phyloP scores from a whole-genome alignment of 1,139 yeast genomes.

The Nadsonia starkeyi-henricii region DNA sequence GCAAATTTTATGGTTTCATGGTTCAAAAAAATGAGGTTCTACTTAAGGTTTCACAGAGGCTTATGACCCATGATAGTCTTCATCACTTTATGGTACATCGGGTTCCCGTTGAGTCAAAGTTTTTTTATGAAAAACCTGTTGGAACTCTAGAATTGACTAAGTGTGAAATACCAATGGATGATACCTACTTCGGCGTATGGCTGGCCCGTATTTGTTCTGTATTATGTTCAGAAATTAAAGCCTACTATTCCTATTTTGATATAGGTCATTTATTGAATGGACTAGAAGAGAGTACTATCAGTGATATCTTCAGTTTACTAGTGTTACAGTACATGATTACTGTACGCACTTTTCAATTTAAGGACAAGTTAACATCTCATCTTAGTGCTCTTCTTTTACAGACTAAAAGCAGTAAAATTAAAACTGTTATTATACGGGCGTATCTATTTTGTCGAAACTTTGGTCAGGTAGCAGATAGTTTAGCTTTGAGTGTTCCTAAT shows the following conservation, averaged over 20 bases:
- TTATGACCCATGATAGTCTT: not conserved
- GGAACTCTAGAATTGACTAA: not conserved
- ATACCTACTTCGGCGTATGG: not conserved
- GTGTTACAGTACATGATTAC: not conserved
- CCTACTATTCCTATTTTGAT: not conserved
- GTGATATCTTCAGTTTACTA: not conserved
- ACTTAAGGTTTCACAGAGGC: not conserved
- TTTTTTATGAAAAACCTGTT: not conserved
- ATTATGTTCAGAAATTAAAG: not conserved
- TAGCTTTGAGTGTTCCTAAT: conserved; percentile 3
- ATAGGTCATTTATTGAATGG: not conserved
- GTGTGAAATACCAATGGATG: not conserved
- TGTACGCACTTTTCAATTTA: not conserved
- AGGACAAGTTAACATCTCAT: not conserved
- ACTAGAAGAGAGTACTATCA: not conserved
- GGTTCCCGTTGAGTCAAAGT: not conserved
- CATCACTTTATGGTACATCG: not conserved
- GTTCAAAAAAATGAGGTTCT: not conserved
- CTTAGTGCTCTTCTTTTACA: not conserved
- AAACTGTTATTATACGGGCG: conserved; percentile 13
- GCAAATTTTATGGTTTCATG: not conserved
- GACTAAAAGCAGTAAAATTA: not conserved
- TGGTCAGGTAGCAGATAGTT: conserved; percentile 1
- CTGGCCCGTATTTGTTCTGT: not conserved
- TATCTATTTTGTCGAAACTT: not conserved